Percentiles rank a stretch among this genome's conserved stretches.
These are phyloP conservation scores for Boeremia exigua DNA, from an alignment of 2,329 filamentous ascomycete genomes.

Conservation along the genomic window DNA sequence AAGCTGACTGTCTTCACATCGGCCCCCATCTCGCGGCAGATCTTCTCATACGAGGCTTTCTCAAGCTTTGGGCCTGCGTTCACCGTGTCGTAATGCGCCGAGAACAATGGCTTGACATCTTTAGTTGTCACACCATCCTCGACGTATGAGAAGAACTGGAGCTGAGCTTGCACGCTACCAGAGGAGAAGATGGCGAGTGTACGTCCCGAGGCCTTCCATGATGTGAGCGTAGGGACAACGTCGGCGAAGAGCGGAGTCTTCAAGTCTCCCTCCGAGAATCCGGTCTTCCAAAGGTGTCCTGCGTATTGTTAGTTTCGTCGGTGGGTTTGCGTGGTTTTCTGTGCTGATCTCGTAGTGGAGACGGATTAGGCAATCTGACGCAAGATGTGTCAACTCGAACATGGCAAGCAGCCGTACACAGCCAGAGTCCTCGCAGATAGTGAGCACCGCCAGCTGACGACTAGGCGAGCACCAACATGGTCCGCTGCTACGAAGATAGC, in stretches of 20 bases:
- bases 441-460: conserved; percentile 4
- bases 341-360: conserved; percentile 20
- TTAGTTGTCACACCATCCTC: conserved; percentile 47
- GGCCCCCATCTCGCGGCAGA: conserved; percentile 56
- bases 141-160: conserved; percentile 74
- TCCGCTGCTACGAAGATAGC: conserved; percentile 27
- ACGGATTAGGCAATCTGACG: conserved; percentile 14
- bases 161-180: conserved; percentile 80
- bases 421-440: neutral
- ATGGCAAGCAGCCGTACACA: conserved; percentile 1
- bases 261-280: conserved; percentile 73
- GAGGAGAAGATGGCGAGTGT: conserved; percentile 79
- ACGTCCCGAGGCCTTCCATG: conserved; percentile 64
- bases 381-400: conserved; percentile 4
- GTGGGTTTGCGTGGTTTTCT: conserved; percentile 8
- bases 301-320: conserved; percentile 31
- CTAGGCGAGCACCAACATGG: conserved; percentile 17
- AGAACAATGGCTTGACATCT: conserved; percentile 47
- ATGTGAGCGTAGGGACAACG: conserved; percentile 67
- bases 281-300: conserved; percentile 76
- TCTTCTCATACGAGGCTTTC: conserved; percentile 69
- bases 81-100: conserved; percentile 71
- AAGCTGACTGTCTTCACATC: conserved; percentile 67
- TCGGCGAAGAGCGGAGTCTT: conserved; percentile 77
- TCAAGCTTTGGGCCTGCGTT: conserved; percentile 80